Evolutionary conservation across 2,329 filamentous ascomycete species (phyloP).

Genomic region (Alternaria arborescens): DNA sequence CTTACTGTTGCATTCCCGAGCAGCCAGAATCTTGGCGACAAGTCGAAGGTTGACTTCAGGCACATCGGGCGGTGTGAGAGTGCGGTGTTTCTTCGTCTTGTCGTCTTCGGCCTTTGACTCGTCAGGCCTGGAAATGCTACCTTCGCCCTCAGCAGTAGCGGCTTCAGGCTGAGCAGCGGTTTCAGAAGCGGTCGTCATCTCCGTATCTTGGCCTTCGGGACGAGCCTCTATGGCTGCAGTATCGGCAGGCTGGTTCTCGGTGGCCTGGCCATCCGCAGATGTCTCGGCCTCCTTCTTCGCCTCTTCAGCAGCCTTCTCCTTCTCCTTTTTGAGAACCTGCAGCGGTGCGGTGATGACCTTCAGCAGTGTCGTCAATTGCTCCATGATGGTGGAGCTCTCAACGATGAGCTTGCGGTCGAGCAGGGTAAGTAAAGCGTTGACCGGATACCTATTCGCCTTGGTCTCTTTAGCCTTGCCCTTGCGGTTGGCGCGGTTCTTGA

Average conservation of each 20-base stretch:
- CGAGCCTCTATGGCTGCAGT: constrained; percentile 19
- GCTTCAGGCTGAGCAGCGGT: constrained; percentile 48
- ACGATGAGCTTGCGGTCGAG: constrained; percentile 95
- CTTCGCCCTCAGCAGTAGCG: constrained; percentile 27
- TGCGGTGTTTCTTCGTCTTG: constrained; percentile 64
- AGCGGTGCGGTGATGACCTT: constrained; percentile 89
- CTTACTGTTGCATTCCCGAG: constrained; percentile 94
- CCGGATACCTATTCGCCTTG: constrained; percentile 84
- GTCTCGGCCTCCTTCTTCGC: constrained; percentile 44
- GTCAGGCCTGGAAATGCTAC: constrained; percentile 40
- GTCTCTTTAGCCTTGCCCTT: constrained; percentile 90
- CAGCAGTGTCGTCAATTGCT: constrained; percentile 84
- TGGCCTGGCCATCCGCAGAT: constrained; percentile 29
- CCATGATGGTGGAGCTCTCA: constrained; percentile 97
- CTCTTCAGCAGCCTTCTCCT: constrained; percentile 68
- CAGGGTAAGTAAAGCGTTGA: constrained; percentile 88
- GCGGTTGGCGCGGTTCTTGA: constrained; percentile 78
- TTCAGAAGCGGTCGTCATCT: constrained; percentile 46
- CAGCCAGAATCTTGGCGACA: constrained; percentile 96
- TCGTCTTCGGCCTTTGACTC: constrained; percentile 45
- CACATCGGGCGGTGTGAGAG: constrained; percentile 80
- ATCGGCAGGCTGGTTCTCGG: constrained; percentile 29
- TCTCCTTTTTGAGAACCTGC: constrained; percentile 83
- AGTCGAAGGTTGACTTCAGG: constrained; percentile 88
- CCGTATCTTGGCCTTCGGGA: constrained; percentile 32